Conservation (phyloP, 2,329 filamentous ascomycete species). For the Amauroascus verrucosus region DNA sequence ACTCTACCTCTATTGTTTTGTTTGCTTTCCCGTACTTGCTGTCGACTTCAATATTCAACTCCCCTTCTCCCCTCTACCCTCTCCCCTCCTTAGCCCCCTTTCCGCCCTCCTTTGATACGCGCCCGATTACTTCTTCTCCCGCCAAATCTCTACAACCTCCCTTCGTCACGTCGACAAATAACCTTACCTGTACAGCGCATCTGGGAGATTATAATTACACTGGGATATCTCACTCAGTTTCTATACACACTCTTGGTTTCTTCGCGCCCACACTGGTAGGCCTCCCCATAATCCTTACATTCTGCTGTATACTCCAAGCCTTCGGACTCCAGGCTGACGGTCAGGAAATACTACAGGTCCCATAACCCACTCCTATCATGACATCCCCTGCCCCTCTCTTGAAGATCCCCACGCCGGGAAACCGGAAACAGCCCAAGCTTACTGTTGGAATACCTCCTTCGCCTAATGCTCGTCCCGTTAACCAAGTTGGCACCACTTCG, state of each 20-base stretch:
- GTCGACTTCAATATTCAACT: not conserved
- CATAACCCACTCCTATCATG: constrained; percentile 39
- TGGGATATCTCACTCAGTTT: too few relatives aligned
- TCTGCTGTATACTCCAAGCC: not conserved
- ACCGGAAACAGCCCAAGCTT: constrained; percentile 59
- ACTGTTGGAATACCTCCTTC: constrained; percentile 86
- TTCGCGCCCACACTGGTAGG: constrained; percentile 1
- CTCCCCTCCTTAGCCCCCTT: not conserved
- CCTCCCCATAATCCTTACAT: not conserved
- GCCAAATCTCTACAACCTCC: not conserved
- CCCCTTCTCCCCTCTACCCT: not conserved
- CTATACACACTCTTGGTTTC: too few relatives aligned
- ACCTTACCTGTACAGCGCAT: not conserved
- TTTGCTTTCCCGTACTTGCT: not conserved
- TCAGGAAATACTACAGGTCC: not conserved
- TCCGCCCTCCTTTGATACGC: not conserved
- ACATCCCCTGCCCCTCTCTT: constrained; percentile 69
- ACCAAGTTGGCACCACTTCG: constrained; percentile 23
- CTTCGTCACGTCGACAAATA: not conserved
- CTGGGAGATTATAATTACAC: too few relatives aligned
- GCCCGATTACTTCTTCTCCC: not conserved
- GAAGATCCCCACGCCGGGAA: constrained; percentile 68
- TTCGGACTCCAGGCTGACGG: not conserved
- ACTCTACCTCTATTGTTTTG: not conserved
- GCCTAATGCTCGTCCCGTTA: constrained; percentile 66